phyloP scores from a whole-genome alignment of 371 early-diverging fungal genomes.

The Rhizopus arrhizus region DNA sequence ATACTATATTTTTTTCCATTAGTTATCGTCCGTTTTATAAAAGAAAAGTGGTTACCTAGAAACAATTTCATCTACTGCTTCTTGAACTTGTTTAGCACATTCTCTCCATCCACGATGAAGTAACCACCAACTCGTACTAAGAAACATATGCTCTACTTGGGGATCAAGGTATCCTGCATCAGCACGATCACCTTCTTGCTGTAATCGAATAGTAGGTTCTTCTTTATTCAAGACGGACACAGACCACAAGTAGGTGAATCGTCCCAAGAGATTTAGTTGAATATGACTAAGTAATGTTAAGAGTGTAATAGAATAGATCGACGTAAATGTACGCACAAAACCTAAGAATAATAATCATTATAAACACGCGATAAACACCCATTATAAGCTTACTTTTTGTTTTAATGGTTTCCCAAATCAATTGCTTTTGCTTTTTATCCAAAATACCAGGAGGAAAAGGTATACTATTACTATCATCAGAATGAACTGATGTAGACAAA shows the following conservation, averaged over 20 bases:
- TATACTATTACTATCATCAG: slow-evolving; percentile 9
- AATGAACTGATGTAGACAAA: slow-evolving; percentile 21
- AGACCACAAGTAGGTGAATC: slow-evolving; percentile 90
- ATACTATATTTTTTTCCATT: slow-evolving; percentile 19
- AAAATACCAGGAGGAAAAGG: slow-evolving; percentile 34
- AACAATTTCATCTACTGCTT: slow-evolving; percentile 68
- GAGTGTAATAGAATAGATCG: slow-evolving; percentile 81
- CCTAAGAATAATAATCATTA: slow-evolving; percentile 38
- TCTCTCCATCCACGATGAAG: slow-evolving; percentile 86
- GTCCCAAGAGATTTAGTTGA: slow-evolving; percentile 90
- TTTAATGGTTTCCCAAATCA: slow-evolving; percentile 91
- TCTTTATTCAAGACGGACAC: slow-evolving; percentile 62
- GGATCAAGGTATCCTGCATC: slow-evolving; percentile 47
- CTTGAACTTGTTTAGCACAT: slow-evolving; percentile 65
- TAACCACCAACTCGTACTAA: slow-evolving; percentile 91
- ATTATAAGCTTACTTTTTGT: slow-evolving; percentile 61
- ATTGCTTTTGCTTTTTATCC: slow-evolving; percentile 63
- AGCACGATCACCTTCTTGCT: slow-evolving; percentile 45
- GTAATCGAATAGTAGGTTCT: slow-evolving; percentile 55
- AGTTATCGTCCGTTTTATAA: background rate
- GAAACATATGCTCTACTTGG: slow-evolving; percentile 77
- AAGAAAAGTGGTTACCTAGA: slow-evolving; percentile 53
- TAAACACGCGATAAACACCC: background rate
- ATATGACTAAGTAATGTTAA: slow-evolving; percentile 80
- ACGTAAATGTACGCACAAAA: slow-evolving; percentile 80